phyloP scores from a whole-genome alignment of 768 basidiomycete genomes.

The Pleurotus giganteus region DNA sequence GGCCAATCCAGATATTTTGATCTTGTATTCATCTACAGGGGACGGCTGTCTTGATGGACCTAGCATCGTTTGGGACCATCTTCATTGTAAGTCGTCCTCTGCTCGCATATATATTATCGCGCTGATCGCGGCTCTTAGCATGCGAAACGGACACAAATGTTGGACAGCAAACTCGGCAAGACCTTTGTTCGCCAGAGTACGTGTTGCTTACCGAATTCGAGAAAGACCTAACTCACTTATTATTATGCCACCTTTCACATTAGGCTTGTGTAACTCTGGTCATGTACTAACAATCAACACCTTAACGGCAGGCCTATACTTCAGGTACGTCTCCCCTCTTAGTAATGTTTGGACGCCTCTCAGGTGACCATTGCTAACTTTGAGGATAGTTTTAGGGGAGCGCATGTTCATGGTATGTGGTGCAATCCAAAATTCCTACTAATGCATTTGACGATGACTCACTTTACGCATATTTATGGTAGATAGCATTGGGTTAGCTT shows the following conservation, averaged over 20 bases:
- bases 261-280: constrained; percentile 17
- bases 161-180: constrained; percentile 20
- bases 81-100: constrained; percentile 11
- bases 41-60: constrained; percentile 17
- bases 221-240: neutral
- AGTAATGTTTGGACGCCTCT: too few relatives aligned
- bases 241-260: neutral
- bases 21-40: constrained; percentile 5
- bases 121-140: constrained; percentile 12
- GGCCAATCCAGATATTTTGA: neutral
- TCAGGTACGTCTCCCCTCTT: constrained; percentile 17
- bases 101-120: neutral
- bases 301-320: constrained; percentile 13
- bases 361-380: neutral
- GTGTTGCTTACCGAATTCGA: too few relatives aligned
- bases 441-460: too few relatives aligned
- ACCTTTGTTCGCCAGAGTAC: constrained; percentile 20
- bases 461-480: neutral
- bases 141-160: constrained; percentile 19
- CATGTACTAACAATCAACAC: constrained; percentile 18
- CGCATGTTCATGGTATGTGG: too few relatives aligned
- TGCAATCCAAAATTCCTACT: too few relatives aligned
- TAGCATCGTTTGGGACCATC: constrained; percentile 16
- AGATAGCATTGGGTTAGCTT: neutral
- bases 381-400: too few relatives aligned